Percentiles rank a stretch among this genome's conserved stretches.
Evolutionary conservation across 169 alveolate genomes (phyloP).

Genomic region (Cryptosporidium sp.): DNA sequence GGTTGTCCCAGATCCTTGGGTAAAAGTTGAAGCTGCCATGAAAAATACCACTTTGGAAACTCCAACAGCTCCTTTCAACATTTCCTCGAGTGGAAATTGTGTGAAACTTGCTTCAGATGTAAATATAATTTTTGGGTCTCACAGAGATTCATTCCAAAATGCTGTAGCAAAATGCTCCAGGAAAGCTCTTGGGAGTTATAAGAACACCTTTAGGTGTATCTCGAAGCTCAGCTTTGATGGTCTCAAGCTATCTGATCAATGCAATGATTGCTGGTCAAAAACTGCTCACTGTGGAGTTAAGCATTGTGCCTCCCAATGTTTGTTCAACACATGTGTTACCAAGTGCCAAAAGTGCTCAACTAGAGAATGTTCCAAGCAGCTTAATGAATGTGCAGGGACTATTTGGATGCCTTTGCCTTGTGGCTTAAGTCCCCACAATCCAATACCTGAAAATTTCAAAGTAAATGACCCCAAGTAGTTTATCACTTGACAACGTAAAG

Average conservation of each 20-base stretch:
- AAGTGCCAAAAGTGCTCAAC: slow-evolving; percentile 63
- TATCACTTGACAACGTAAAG: not conserved
- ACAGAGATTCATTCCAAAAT: slow-evolving; percentile 25
- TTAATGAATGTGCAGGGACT: slow-evolving; percentile 72
- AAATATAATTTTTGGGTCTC: slow-evolving; percentile 15
- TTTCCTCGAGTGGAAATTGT: slow-evolving; percentile 38
- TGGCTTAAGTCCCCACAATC: slow-evolving; percentile 51
- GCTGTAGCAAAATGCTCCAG: slow-evolving; percentile 57
- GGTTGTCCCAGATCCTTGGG: slow-evolving; percentile 26
- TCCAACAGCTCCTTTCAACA: slow-evolving; percentile 53
- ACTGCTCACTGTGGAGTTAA: slow-evolving; percentile 67
- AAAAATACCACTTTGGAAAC: slow-evolving; percentile 16
- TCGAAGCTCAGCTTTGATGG: slow-evolving; percentile 22
- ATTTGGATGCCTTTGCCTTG: slow-evolving; percentile 71
- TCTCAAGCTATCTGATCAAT: not conserved
- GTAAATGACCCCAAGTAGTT: slow-evolving; percentile 26
- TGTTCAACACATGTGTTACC: slow-evolving; percentile 51
- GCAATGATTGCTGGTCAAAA: slow-evolving; percentile 63
- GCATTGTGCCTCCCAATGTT: slow-evolving; percentile 61
- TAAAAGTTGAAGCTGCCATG: slow-evolving; percentile 7
- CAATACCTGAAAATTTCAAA: slow-evolving; percentile 52
- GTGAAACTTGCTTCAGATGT: slow-evolving; percentile 40
- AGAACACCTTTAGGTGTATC: slow-evolving; percentile 41
- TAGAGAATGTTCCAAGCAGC: slow-evolving; percentile 27
- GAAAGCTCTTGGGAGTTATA: slow-evolving; percentile 58